Conservation (phyloP, 129 eudicot genomes). For the Lactuca saligna region DNA sequence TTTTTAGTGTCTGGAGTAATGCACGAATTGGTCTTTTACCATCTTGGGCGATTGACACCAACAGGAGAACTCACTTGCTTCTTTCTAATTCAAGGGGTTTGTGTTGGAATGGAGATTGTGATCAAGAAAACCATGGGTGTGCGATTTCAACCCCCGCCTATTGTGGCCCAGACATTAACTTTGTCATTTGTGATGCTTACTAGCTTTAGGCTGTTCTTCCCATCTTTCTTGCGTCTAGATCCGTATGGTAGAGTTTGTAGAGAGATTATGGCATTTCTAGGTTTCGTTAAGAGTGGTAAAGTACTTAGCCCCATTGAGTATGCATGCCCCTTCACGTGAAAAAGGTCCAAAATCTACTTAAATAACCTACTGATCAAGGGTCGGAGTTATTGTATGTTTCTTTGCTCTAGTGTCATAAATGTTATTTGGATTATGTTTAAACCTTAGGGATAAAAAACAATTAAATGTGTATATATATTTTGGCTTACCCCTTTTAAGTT, state of each 20-base stretch:
- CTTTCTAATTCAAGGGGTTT: conserved; percentile 55
- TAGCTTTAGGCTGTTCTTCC: conserved; percentile 52
- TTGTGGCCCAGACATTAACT: conserved; percentile 30
- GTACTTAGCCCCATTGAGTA: conserved; percentile 29
- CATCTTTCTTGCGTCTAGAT: conserved; percentile 35
- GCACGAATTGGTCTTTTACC: conserved; percentile 53
- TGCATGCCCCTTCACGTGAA: conserved; percentile 19
- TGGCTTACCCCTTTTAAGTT: too few species aligned
- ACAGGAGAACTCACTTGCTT: conserved; percentile 40
- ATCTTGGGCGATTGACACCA: conserved; percentile 39
- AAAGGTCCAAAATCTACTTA: too few species aligned
- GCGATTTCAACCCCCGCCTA: conserved; percentile 20
- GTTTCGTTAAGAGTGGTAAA: conserved; percentile 32
- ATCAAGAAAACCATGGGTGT: conserved; percentile 31
- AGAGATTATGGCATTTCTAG: conserved; percentile 40
- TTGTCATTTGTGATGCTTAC: conserved; percentile 32
- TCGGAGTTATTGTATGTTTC: too few species aligned
- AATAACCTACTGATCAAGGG: too few species aligned
- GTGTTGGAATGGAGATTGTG: conserved; percentile 41
- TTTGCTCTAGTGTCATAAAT: too few species aligned
- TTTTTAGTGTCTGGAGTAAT: conserved; percentile 43
- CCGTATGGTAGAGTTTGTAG: conserved; percentile 29
- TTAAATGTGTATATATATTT: too few species aligned
- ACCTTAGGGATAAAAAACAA: too few species aligned
- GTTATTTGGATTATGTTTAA: too few species aligned